These are phyloP conservation scores for Pythium dissimile DNA, from an alignment of 352 stramenopile species.

Conservation along the genomic window DNA sequence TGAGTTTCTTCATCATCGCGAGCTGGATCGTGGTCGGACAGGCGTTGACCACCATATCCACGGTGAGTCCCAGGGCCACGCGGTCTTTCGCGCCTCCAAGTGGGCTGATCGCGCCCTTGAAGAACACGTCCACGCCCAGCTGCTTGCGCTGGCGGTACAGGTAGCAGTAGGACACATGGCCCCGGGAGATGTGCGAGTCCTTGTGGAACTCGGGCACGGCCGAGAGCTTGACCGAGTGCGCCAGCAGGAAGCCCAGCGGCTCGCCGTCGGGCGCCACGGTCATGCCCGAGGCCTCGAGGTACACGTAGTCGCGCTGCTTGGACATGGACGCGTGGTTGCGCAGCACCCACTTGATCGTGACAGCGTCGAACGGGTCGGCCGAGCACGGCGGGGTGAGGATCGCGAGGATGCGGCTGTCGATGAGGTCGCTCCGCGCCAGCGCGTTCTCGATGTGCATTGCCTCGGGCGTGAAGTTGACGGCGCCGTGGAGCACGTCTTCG, in stretches of 20 bases:
- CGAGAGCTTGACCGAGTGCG: slow-evolving; percentile 52
- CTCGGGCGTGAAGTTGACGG: slow-evolving; percentile 53
- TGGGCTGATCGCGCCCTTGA: slow-evolving; percentile 44
- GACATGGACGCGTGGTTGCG: slow-evolving; percentile 51
- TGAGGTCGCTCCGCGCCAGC: slow-evolving; percentile 38
- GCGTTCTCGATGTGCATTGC: slow-evolving; percentile 59
- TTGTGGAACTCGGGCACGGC: slow-evolving; percentile 50
- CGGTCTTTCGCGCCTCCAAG: slow-evolving; percentile 45
- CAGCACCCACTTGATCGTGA: slow-evolving; percentile 67
- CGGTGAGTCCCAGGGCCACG: slow-evolving; percentile 37
- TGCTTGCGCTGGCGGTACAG: slow-evolving; percentile 39
- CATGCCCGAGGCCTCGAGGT: slow-evolving; percentile 56
- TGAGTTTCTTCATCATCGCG: slow-evolving; percentile 71
- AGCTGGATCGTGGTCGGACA: slow-evolving; percentile 50
- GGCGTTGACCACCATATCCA: slow-evolving; percentile 36
- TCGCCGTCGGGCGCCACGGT: slow-evolving; percentile 50
- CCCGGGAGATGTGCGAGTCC: slow-evolving; percentile 62
- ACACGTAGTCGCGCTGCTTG: slow-evolving; percentile 65
- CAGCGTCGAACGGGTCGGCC: slow-evolving; percentile 47
- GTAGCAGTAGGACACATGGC: slow-evolving; percentile 51
- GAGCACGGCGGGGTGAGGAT: slow-evolving; percentile 38
- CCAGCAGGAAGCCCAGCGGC: slow-evolving; percentile 50
- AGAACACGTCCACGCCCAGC: slow-evolving; percentile 52
- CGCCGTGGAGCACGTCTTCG: slow-evolving; percentile 50
- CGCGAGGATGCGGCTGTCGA: slow-evolving; percentile 52